Base-by-base conservation (phyloP, 805 yeast species). In the Cyberlindnera veronae region DNA sequence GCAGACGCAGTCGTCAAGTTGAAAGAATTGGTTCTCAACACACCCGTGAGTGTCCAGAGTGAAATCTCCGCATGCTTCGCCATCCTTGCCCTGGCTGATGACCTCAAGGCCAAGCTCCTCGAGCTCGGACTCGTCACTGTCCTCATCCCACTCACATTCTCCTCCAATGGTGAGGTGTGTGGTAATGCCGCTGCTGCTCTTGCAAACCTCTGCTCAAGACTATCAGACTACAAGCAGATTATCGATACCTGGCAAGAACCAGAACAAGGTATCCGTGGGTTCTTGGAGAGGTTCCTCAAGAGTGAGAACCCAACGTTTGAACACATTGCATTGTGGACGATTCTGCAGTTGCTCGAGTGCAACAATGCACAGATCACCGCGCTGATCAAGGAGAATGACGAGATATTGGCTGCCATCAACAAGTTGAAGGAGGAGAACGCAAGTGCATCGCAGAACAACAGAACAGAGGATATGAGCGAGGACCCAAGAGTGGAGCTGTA, bases 121-220 rank as follows among this genome's bases (percentile, higher is more conserved):
- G 84, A 86, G 45, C 74, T 89, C 51, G 91, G 90, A 39, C 81
- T 93, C 32, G 76, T 89, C 46, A 89, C 85, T 53, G 96, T 89
- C 27, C 74, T 93, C 48, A 81, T 93, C 43, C 99, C 99, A 26
- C 75, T 93, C 61, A 93, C 98, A 2, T 79, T 77, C 53, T 84
- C 95, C 31, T 76, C 76, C 41, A 89, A 89, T 60, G 84, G 89
- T 44, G 99, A 95, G 65, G 97, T 93, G 14, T 93, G 96, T 62
- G 99, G 99, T 42, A 93, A 93, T 64, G 85, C 96, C 2, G 99
- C 98, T 13, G 99, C 99, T 27, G 98, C 99, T 2, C 74, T 93
- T 51, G 99, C 99, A 22, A 93, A 93, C 60, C 69, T 93, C 53
- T 88, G 96, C 51, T 89, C 97, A 5, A 79, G 96, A 64, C 87